Base-by-base conservation (phyloP, 148 eudicot genomes). In the Fagopyrum esculentum region DNA sequence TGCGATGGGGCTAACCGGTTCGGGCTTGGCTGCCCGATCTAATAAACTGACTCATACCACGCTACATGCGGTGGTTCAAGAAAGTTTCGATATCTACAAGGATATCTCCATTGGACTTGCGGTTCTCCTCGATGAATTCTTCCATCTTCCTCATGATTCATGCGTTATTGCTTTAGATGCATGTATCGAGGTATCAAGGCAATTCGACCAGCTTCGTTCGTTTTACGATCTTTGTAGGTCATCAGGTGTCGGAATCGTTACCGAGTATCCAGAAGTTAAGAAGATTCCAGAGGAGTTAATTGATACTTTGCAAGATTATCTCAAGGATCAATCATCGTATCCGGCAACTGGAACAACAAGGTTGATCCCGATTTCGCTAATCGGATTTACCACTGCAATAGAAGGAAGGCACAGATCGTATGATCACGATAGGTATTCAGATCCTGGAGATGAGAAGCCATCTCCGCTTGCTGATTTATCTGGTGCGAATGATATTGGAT, bases 221-320 rank as follows among this genome's bases (percentile, higher is more conserved):
- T 95, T 85, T 77, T 95, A 90, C 64, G 61, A 6, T 45, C 90
- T 93, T 91, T 82, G 87, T 79, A 86, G 82, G 72, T 79, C 77
- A 1, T 77, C 64, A 0, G 96, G 89, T 0, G 52, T 92, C 0
- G 80, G 83, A 1, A 88, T 96, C 0, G 13, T 89, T 13, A 86
- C 93, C 0, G 96, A 92, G 71, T 95, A 84, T 76, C 97, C 97
- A 0, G 92, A 90, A 13, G 82, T 92, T 0, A 92, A 87, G 57
- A 85, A 77, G 52, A 86, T 95, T 71, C 74, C 96, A 15, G 82
- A 80, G 16, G 84, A 88, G 79, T 87, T 87, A 77, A 86, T 95
- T 16, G 92, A 87, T 1, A 76, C 81, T 9, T 89, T 95, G 96
- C 92, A 90, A 4, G 93, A 89, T 6, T 88, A 72, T 46, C 90